Evolutionary conservation across 768 basidiomycete species (phyloP).

Genomic region (Pleurotus platypus): DNA sequence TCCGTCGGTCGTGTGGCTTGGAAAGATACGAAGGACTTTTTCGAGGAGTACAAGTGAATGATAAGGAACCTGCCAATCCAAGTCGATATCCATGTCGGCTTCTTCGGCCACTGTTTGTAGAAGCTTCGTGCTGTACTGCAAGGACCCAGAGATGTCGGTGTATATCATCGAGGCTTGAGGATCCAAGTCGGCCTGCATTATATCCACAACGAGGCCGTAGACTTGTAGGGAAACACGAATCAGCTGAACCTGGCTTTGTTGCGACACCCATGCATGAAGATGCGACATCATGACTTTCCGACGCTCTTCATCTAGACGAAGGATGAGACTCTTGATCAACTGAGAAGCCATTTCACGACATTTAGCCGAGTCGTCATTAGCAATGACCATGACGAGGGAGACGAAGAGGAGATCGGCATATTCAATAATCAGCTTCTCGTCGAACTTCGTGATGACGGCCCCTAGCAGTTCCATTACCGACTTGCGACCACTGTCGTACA

Average conservation of each 20-base stretch:
- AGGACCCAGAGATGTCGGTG: constrained; percentile 49
- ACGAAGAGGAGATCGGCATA: constrained; percentile 89
- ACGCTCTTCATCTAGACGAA: constrained; percentile 59
- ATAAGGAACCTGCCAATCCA: constrained; percentile 83
- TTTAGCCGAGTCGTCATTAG: constrained; percentile 89
- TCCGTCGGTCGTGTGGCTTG: constrained; percentile 40
- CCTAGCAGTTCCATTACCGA: constrained; percentile 95
- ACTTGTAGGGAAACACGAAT: constrained; percentile 76
- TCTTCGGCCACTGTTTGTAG: constrained; percentile 38
- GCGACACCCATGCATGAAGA: constrained; percentile 75
- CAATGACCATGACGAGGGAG: constrained; percentile 86
- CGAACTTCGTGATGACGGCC: constrained; percentile 83
- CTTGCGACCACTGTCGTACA: constrained; percentile 83
- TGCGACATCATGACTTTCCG: constrained; percentile 60
- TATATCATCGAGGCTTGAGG: constrained; percentile 48
- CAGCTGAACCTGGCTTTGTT: constrained; percentile 57
- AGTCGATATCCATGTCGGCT: constrained; percentile 45
- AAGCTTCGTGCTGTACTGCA: constrained; percentile 39
- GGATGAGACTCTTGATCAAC: constrained; percentile 75
- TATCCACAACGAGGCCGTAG: constrained; percentile 78
- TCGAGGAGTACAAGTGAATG: constrained; percentile 65
- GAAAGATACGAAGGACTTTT: constrained; percentile 59
- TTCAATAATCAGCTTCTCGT: constrained; percentile 66
- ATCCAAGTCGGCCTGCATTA: constrained; percentile 42
- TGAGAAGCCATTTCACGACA: constrained; percentile 88